phyloP scores from a whole-genome alignment of 805 yeast genomes.

The Saccharomycopsis amapae region DNA sequence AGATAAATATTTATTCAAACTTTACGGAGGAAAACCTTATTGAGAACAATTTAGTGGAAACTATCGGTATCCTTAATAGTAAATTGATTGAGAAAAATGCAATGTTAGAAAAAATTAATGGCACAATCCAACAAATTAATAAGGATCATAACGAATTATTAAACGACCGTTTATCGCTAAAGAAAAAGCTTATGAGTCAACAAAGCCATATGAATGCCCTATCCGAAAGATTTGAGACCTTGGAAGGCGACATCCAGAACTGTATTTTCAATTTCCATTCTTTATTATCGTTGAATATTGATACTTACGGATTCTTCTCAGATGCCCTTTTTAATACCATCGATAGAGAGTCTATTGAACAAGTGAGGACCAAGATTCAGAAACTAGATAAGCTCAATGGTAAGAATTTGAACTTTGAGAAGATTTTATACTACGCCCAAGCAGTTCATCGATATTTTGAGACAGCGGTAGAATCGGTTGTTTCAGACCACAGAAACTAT shows the following conservation, averaged over 20 bases:
- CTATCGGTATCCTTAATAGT: conserved; percentile 5
- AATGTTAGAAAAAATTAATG: conserved; percentile 6
- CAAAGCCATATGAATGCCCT: background rate
- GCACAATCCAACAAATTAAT: background rate
- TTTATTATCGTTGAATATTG: conserved; percentile 10
- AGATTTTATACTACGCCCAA: conserved; percentile 12
- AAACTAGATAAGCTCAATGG: conserved; percentile 6
- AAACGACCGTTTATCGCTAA: background rate
- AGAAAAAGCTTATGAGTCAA: conserved; percentile 2
- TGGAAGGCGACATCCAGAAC: background rate
- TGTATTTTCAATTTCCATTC: conserved; percentile 2
- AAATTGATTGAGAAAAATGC: conserved; percentile 11
- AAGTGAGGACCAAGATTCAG: conserved; percentile 9
- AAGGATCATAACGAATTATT: background rate
- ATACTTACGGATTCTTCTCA: conserved; percentile 1
- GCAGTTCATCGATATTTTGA: conserved; percentile 15
- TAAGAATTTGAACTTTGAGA: conserved; percentile 10
- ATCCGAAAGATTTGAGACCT: background rate
- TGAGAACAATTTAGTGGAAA: conserved; percentile 15
- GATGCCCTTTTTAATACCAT: conserved; percentile 4
- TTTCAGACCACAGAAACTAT: conserved; percentile 1
- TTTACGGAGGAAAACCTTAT: conserved; percentile 4
- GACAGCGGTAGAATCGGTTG: conserved; percentile 7
- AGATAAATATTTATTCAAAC: conserved; percentile 5
- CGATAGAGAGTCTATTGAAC: conserved; percentile 7